These are phyloP conservation scores for Senna tora DNA, from an alignment of 306 rosid species.

Conservation along the genomic window DNA sequence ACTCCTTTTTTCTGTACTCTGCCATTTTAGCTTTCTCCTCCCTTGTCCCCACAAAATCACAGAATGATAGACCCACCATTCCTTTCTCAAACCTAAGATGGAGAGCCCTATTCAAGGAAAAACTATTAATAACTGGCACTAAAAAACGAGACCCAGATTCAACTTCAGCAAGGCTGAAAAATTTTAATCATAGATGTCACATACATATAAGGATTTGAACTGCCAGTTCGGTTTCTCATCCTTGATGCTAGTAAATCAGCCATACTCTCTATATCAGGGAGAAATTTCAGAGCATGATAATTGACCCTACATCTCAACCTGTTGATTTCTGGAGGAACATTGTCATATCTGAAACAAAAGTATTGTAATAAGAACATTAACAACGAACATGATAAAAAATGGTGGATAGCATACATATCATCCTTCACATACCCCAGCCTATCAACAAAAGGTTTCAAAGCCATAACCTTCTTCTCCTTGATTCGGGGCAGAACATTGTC, in stretches of 20 bases:
- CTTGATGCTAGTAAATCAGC: constrained; percentile 90
- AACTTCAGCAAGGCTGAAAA: constrained; percentile 33
- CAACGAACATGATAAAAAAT: constrained; percentile 9
- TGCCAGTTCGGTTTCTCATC: constrained; percentile 96
- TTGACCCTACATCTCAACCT: constrained; percentile 98
- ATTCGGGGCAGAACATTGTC: constrained; percentile 98
- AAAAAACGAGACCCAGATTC: constrained; percentile 25
- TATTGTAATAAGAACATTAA: constrained; percentile 31
- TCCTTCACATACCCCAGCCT: constrained; percentile 83
- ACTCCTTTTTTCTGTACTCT: constrained; percentile 88
- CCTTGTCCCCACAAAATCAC: constrained; percentile 99
- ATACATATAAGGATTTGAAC: constrained; percentile 93
- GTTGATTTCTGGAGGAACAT: constrained; percentile 94
- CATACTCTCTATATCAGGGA: constrained; percentile 97
- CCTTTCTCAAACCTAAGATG: constrained; percentile 99
- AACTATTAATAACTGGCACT: constrained; percentile 42
- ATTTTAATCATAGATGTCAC: constrained; percentile 43
- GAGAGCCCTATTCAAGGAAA: constrained; percentile 77
- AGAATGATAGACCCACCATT: constrained; percentile 97
- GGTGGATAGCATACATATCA: constrained; percentile 29
- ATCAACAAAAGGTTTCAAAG: constrained; percentile 97
- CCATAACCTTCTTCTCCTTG: constrained; percentile 99
- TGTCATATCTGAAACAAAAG: constrained; percentile 80
- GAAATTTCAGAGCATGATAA: constrained; percentile 98
- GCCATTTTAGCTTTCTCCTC: constrained; percentile 96